These are phyloP conservation scores for Suhomyces wounanorum DNA, from an alignment of 1,139 yeast genomes.

Conservation along the genomic window DNA sequence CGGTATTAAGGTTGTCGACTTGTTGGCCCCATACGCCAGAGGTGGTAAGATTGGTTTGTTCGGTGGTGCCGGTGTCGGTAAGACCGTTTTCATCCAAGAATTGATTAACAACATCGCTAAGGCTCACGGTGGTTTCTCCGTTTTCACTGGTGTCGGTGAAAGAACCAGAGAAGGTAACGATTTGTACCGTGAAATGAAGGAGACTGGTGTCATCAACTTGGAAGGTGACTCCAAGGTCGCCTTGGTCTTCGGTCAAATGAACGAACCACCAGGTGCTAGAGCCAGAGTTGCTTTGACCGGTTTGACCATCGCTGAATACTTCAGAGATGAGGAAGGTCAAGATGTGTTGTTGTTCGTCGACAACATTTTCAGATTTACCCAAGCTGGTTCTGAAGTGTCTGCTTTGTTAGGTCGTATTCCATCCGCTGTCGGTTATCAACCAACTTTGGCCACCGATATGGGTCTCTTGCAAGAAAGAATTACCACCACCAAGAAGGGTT, in stretches of 20 bases:
- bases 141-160: conserved; percentile 99
- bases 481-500: conserved; percentile 99
- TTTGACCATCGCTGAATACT: conserved; percentile 99
- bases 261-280: conserved; percentile 99
- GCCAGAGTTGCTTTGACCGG: conserved; percentile 99
- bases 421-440: conserved; percentile 99
- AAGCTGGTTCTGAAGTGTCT: conserved; percentile 99
- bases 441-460: conserved; percentile 99
- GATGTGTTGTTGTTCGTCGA: conserved; percentile 99
- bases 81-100: conserved; percentile 99
- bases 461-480: conserved; percentile 99
- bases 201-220: conserved; percentile 99
- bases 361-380: conserved; percentile 99
- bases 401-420: conserved; percentile 99
- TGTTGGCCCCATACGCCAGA: conserved; percentile 99
- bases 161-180: conserved; percentile 99
- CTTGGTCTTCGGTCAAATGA: conserved; percentile 99
- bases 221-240: conserved; percentile 99
- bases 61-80: conserved; percentile 99
- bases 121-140: conserved; percentile 99
- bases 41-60: conserved; percentile 99
- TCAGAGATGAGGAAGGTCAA: conserved; percentile 99
- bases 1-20: conserved; percentile 99
- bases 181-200: conserved; percentile 99
- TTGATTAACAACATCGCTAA: conserved; percentile 99